Percentiles rank a stretch among this genome's conserved stretches.
These are phyloP conservation scores for Letharia columbiana DNA, from an alignment of 495 filamentous ascomycete genomes.

Conservation along the genomic window DNA sequence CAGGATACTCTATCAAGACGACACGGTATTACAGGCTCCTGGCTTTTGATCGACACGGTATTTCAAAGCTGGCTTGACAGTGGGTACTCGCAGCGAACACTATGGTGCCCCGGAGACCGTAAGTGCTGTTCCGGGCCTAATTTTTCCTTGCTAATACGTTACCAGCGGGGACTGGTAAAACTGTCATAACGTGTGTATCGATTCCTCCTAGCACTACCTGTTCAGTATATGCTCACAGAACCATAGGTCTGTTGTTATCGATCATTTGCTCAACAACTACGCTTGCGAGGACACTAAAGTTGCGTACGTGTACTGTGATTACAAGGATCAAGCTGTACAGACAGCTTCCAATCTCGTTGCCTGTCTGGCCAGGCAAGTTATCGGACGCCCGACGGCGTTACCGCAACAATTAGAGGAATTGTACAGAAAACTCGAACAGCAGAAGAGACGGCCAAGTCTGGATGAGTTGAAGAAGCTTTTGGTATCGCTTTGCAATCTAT, in stretches of 20 bases:
- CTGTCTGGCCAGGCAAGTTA: slow-evolving; percentile 30
- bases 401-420: slow-evolving; percentile 3
- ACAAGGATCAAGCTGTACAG: slow-evolving; percentile 27
- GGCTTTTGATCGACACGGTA: neutral
- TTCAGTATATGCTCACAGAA: neutral
- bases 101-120: slow-evolving; percentile 13
- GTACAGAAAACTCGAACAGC: neutral
- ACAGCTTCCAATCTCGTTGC: slow-evolving; percentile 20
- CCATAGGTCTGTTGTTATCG: slow-evolving; percentile 28
- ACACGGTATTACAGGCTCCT: neutral
- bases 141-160: neutral
- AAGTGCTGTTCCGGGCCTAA: neutral
- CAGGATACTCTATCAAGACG: slow-evolving; percentile 4
- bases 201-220: neutral
- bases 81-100: neutral
- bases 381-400: neutral
- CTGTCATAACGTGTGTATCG: slow-evolving; percentile 5
- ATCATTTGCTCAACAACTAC: slow-evolving; percentile 27
- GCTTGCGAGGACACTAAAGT: slow-evolving; percentile 17
- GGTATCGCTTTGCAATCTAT: neutral
- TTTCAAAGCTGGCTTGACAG: slow-evolving; percentile 5
- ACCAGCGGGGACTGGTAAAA: slow-evolving; percentile 14
- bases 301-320: slow-evolving; percentile 31
- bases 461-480: neutral
- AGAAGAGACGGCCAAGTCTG: neutral